phyloP scores from a whole-genome alignment of 208 protist genomes.

The Porcisia hertigi region DNA sequence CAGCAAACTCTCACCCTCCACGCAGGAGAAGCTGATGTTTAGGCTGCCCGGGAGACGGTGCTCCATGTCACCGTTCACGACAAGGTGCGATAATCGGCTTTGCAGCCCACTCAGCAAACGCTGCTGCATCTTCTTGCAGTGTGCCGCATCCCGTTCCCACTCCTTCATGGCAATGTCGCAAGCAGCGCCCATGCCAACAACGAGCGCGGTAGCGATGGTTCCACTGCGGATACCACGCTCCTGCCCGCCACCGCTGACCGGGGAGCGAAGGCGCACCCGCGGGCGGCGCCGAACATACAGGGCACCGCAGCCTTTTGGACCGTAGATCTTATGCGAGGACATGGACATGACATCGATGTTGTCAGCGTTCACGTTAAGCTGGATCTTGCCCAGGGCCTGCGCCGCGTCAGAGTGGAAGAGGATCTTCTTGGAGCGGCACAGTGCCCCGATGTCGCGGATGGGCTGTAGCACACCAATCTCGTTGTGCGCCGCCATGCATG shows the following conservation, averaged over 20 bases:
- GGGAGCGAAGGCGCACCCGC: slow-evolving; percentile 96
- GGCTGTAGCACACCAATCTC: slow-evolving; percentile 99
- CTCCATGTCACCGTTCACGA: slow-evolving; percentile 94
- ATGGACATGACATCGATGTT: slow-evolving; percentile 98
- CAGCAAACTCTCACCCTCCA: slow-evolving; percentile 99
- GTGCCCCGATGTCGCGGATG: slow-evolving; percentile 94
- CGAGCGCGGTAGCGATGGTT: slow-evolving; percentile 93
- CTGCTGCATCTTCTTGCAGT: slow-evolving; percentile 82
- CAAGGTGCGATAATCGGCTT: slow-evolving; percentile 81
- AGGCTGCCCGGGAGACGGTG: slow-evolving; percentile 95
- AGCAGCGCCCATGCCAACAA: slow-evolving; percentile 95
- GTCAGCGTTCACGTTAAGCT: slow-evolving; percentile 96
- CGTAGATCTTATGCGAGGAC: slow-evolving; percentile 98
- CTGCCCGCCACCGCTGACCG: slow-evolving; percentile 99
- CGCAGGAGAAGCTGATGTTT: slow-evolving; percentile 98
- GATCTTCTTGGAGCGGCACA: slow-evolving; percentile 94
- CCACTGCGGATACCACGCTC: slow-evolving; percentile 96
- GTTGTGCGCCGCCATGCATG: slow-evolving; percentile 99
- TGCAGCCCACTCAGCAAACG: slow-evolving; percentile 89
- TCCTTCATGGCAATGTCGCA: slow-evolving; percentile 91
- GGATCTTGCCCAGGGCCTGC: slow-evolving; percentile 98
- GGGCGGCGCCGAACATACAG: slow-evolving; percentile 93
- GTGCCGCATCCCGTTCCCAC: slow-evolving; percentile 93
- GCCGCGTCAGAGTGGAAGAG: slow-evolving; percentile 99
- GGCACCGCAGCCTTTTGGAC: slow-evolving; percentile 95